Conservation (phyloP, 2,329 filamentous ascomycete species). For the Exophiala lecanii-corni region DNA sequence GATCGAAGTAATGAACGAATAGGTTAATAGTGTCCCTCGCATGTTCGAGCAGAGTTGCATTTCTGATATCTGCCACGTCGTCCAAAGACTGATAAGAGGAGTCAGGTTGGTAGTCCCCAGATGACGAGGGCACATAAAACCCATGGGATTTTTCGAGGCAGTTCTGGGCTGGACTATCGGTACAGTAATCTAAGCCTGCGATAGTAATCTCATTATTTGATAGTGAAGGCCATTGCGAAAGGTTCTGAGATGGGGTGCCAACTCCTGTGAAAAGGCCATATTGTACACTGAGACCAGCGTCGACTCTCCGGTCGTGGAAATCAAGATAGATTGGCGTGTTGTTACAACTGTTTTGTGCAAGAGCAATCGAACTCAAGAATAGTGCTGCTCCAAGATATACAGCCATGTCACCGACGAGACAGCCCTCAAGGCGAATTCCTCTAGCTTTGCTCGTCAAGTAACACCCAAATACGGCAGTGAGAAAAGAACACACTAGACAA, state of each 20-base stretch:
- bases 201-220: conserved; percentile 40
- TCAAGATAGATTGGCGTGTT: conserved; percentile 40
- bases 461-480: no score
- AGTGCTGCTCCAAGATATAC: conserved; percentile 3
- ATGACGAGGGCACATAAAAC: conserved; percentile 17
- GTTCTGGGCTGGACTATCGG: conserved; percentile 29
- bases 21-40: conserved; percentile 29
- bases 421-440: no score
- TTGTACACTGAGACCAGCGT: conserved; percentile 35
- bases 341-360: conserved; percentile 14
- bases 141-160: conserved; percentile 20
- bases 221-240: conserved; percentile 42
- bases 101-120: conserved; percentile 12
- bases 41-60: conserved; percentile 32
- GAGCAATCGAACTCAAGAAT: conserved; percentile 5
- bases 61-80: conserved; percentile 31
- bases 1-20: conserved; percentile 25
- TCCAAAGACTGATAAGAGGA: conserved; percentile 26
- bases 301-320: conserved; percentile 41
- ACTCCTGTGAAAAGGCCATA: conserved; percentile 45
- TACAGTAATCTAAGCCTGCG: conserved; percentile 34
- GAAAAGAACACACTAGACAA: neutral
- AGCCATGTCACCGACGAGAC: conserved; percentile 15
- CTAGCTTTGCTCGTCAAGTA: no score
- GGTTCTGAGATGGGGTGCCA: conserved; percentile 41